Evolutionary conservation across 305 asterid species (phyloP), one percentile per base, ranked within the genome.

Genomic region (Stenogyne calaminthoides): DNA sequence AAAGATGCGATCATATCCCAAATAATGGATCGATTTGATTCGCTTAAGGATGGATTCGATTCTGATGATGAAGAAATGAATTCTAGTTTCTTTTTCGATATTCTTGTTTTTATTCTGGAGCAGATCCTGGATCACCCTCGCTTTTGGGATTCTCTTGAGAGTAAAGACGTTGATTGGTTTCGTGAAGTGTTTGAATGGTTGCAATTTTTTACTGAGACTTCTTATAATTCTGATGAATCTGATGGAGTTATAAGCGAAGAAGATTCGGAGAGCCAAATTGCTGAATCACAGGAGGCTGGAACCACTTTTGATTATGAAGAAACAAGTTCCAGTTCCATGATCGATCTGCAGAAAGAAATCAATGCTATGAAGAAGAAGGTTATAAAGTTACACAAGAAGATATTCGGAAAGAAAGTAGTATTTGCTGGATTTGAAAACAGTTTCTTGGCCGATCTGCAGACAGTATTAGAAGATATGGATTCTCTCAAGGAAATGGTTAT

Each of bases 381-480:
- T 22, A 9, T 9, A 3, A 56, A 10, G 36, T 15, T 56, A 22
- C 36, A 7, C 3, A 2, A 56, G 15, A 56, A 20, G 10, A 56
- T 56, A 56, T 4, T 0, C 1, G 36, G 14, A 22, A 20, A 56
- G 62, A 10, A 56, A 56, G 15, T 10, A 56, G 16, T 40, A 7
- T 62, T 6, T 37, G 20, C 65, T 7, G 42, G 20, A 14, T 29
- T 44, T 25, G 64, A 11, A 25, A 27, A 59, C 54, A 37, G 19
- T 40, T 70, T 34, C 44, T 14, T 8, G 65, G 44, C 37, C 12
- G 64, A 67, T 47, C 42, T 75, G 27, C 64, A 40, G n/a, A 54
- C 16, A 34, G n/a, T 51, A 16, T 25, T 29, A 20, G 57, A 49
- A 11, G 37, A 7, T 3, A 68, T 76, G 75, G 66, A 76, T 39